Percentiles rank a stretch among this genome's conserved stretches.
Conservation (phyloP, 2,329 filamentous ascomycete genomes). For the Penicillium freii region DNA sequence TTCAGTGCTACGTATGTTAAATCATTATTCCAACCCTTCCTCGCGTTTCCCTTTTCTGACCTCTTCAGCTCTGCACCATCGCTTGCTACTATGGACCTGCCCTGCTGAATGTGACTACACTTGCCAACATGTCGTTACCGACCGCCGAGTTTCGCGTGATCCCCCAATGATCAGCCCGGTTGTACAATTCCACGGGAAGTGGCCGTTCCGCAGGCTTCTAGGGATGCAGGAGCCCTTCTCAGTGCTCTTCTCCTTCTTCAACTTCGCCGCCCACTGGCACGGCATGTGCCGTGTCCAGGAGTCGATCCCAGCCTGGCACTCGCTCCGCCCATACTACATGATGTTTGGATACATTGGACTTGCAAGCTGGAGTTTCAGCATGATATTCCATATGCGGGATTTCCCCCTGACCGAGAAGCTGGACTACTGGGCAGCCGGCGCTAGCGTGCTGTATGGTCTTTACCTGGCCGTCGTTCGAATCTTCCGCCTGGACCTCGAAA, state of each 20-base stretch:
- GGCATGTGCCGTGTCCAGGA: slow-evolving; percentile 71
- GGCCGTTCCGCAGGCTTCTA: slow-evolving; percentile 87
- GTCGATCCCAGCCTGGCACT: slow-evolving; percentile 68
- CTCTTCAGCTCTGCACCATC: slow-evolving; percentile 70
- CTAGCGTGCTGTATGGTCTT: slow-evolving; percentile 83
- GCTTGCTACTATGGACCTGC: slow-evolving; percentile 89
- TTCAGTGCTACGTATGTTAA: slow-evolving; percentile 66
- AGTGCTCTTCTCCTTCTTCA: slow-evolving; percentile 89
- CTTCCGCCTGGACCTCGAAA: slow-evolving; percentile 70
- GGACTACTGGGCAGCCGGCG: slow-evolving; percentile 94
- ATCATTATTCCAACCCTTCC: background rate
- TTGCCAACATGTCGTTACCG: slow-evolving; percentile 90
- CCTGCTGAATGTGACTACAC: slow-evolving; percentile 94
- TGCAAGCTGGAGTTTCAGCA: slow-evolving; percentile 80
- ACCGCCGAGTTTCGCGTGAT: slow-evolving; percentile 63
- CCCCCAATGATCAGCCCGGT: slow-evolving; percentile 65
- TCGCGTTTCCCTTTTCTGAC: slow-evolving; percentile 15
- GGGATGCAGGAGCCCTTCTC: slow-evolving; percentile 95
- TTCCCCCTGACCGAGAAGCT: slow-evolving; percentile 83
- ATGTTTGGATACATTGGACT: slow-evolving; percentile 77
- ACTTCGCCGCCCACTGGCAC: slow-evolving; percentile 78
- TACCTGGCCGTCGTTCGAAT: slow-evolving; percentile 82
- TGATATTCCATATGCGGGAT: slow-evolving; percentile 90
- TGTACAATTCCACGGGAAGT: slow-evolving; percentile 97
- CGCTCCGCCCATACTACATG: slow-evolving; percentile 77